Evolutionary conservation across 2,329 filamentous ascomycete genomes (phyloP), one percentile per base, ranked within the genome.

Genomic region (Sporothrix brunneoviolacea): DNA sequence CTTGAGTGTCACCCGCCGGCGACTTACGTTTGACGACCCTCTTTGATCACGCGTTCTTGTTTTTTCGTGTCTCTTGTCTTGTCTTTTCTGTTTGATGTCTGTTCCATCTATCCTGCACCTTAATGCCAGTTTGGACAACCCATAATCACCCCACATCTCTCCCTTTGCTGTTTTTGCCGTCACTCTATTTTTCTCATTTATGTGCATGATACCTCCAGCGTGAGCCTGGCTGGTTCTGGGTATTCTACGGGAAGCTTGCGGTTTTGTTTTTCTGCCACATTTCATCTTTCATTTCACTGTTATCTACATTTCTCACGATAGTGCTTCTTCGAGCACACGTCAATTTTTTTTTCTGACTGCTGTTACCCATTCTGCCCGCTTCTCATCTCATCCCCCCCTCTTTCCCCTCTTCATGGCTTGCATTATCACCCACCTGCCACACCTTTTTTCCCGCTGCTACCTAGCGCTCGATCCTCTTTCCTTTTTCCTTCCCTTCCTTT

Each of bases 1-100:
- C 8, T 64, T 79, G 51, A 88, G 82, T 58, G 80, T 86, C 41
- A 78, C 86, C n/a, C 74, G 88, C 60, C 80, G 86, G 63, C 77
- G 83, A 55, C 73, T 95, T 53, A 94, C 91, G 49, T 94, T 95
- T 68, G 90, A 95, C 62, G 81, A 82, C 2, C 53, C 52, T 16
- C 47, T 56, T 12, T 58, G 37, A 52, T 36, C 12, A n/a, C n/a
- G 13, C 16, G 12, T 41, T 13, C 3, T 28, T 22, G 12, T 13
- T 32, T 24, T 22, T 16, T 8, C 24, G 12, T 10, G 3, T 28
- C 10, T 22, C 33, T 33, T 35, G n/a, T 18, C 24, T 41, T 12
- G 21, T 19, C 22, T 41, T 24, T 30, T 49, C 4, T 44, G 15
- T 43, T 45, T 46, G 22, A 28, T 41, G 32, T 21, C 15, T 32